Base-by-base conservation (phyloP, 495 filamentous ascomycete genomes). In the Xylaria flabelliformis region DNA sequence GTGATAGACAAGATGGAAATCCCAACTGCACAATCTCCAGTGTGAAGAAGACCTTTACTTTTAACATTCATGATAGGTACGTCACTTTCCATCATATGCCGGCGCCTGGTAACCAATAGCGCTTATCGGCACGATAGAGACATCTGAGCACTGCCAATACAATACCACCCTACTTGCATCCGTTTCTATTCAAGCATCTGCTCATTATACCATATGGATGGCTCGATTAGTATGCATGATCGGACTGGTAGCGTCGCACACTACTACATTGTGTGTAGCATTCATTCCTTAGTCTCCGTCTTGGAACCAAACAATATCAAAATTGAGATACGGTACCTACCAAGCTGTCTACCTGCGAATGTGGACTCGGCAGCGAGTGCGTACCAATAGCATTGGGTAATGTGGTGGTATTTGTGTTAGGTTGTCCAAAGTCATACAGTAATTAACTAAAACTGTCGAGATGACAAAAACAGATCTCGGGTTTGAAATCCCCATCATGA, bases 381-480 rank as follows among this genome's bases (percentile, higher is more conserved):
- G 10, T 53, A 53, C 21, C 50, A 8, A n/a, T 17, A 17, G 42
- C 15, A 46, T 46, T 17, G 42, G 42, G 42, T 46, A 19, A n/a
- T n/a, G 46, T n/a, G 1, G 19, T 29, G 26, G 26, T 50, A 50
- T 50, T 50, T 50, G 15, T 50, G 51, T 56, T 55, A 55, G 51
- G 8, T 55, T 55, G 51, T 24, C 51, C 51, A 29, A 56, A 56
- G 51, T 29, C 3, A 12, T 42, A 42, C 39, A 42, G 39, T 42
- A 32, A 34, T 58, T 3, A 32, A 34, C 34, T 3, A 32, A 58
- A 12, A 29, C 26, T 15, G 29, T 6, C 10, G 29, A 12, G 55
- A 59, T 59, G 55, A 59, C 55, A 59, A 59, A 59, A 59, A 36
- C 26, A 36, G 13, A 59, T 34, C 26, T 59, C 29, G 55, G 29